Percentiles rank a stretch among this genome's conserved stretches.
phyloP scores from a whole-genome alignment of 352 stramenopile species.

The Phytophthora pluvialis region DNA sequence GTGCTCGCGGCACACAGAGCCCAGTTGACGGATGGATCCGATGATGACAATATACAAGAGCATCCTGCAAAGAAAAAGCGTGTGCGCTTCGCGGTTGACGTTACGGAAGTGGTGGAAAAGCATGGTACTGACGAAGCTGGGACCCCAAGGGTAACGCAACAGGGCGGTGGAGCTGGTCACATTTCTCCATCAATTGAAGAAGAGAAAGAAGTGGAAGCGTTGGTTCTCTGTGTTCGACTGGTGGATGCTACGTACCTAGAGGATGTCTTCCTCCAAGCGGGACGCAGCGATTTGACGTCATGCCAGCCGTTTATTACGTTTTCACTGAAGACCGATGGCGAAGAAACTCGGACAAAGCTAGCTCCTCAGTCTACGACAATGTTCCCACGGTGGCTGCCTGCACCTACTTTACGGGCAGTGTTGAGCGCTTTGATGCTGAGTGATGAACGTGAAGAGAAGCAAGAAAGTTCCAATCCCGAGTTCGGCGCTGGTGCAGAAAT shows the following conservation, averaged over 20 bases:
- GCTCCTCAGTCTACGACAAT: conserved; percentile 51
- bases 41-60: conserved; percentile 28
- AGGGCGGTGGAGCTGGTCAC: conserved; percentile 1
- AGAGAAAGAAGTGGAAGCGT: conserved; percentile 34
- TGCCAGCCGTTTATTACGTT: conserved; percentile 62
- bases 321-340: conserved; percentile 36
- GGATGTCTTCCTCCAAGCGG: conserved; percentile 56
- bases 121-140: not conserved
- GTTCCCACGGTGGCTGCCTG: conserved; percentile 72
- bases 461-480: conserved; percentile 10
- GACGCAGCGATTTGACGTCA: conserved; percentile 51
- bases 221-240: conserved; percentile 53
- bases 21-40: conserved; percentile 14
- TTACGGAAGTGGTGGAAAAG: conserved; percentile 27
- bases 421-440: conserved; percentile 46
- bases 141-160: not conserved
- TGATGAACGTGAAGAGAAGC: conserved; percentile 14
- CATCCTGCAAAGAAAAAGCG: conserved; percentile 57
- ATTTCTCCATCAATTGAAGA: conserved; percentile 8
- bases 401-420: conserved; percentile 33
- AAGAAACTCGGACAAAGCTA: conserved; percentile 49
- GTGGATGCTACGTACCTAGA: conserved; percentile 61
- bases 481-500: conserved; percentile 39
- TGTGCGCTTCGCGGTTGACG: conserved; percentile 62
- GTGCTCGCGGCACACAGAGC: conserved; percentile 41